Conservation (phyloP, 1,284 basidiomycete species). For the Ceratobasidium sp. region DNA sequence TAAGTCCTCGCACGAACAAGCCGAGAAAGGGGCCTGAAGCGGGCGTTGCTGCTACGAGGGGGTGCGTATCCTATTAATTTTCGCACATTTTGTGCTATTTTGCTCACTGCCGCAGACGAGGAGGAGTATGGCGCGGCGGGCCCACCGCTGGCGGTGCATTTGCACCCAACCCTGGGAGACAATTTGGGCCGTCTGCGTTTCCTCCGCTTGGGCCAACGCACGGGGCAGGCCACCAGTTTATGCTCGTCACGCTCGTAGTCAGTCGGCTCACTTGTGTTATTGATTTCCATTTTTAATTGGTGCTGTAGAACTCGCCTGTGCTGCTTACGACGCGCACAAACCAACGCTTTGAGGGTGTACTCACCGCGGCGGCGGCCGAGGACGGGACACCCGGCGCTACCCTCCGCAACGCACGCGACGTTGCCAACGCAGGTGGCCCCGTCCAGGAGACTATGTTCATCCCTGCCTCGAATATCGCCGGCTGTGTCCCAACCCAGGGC, state of each 20-base stretch:
- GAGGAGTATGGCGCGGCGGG: constrained; percentile 27
- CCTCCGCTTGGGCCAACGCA: constrained; percentile 21
- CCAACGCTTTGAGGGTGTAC: constrained; percentile 75
- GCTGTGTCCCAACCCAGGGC: constrained; percentile 74
- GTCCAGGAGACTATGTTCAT: constrained; percentile 76
- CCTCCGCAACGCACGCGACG: constrained; percentile 77
- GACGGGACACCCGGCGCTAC: constrained; percentile 74
- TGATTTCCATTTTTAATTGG: constrained; percentile 29
- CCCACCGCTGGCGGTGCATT: neutral
- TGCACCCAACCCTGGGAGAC: constrained; percentile 5
- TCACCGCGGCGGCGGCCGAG: constrained; percentile 69
- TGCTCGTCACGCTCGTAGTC: constrained; percentile 36
- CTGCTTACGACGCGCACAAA: constrained; percentile 74
- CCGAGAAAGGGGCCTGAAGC: constrained; percentile 10
- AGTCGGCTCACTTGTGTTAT: constrained; percentile 47
- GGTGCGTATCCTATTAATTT: neutral
- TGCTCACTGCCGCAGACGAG: constrained; percentile 26
- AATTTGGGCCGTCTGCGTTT: constrained; percentile 34
- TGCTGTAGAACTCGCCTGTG: constrained; percentile 72
- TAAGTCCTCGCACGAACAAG: constrained; percentile 38
- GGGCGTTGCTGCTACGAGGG: constrained; percentile 14
- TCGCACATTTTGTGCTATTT: neutral
- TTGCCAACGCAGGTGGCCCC: constrained; percentile 68
- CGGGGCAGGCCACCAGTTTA: constrained; percentile 30
- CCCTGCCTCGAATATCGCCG: constrained; percentile 71